Conservation (phyloP, 2,329 filamentous ascomycete species). For the Huntiella decipiens region DNA sequence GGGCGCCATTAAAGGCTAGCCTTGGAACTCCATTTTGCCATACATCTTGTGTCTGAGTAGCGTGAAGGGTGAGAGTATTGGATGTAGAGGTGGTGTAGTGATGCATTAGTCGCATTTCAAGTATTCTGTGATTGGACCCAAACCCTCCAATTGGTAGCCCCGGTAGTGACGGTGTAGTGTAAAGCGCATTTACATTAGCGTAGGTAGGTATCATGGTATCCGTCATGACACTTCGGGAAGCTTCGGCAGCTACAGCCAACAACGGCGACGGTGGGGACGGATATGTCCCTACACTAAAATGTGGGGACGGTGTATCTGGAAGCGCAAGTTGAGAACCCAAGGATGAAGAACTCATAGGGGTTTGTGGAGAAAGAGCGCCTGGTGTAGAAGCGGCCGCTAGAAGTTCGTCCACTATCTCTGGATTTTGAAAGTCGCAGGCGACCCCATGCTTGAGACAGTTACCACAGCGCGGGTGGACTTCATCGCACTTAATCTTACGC, state of each 20-base stretch:
- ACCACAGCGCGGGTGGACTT: conserved; percentile 44
- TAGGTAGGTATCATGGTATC: conserved; percentile 10
- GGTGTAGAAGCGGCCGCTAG: conserved; percentile 20
- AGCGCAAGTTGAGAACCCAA: conserved; percentile 4
- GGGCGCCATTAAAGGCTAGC: conserved; percentile 38
- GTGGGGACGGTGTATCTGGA: conserved; percentile 5
- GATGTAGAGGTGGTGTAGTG: conserved; percentile 43
- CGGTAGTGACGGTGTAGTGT: conserved; percentile 16
- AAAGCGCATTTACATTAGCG: conserved; percentile 17
- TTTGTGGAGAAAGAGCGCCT: conserved; percentile 13
- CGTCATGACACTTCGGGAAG: conserved; percentile 14
- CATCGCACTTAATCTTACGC: conserved; percentile 55
- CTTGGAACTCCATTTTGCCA: conserved; percentile 42
- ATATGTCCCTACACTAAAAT: background rate
- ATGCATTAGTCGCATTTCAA: conserved; percentile 45
- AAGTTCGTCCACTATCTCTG: conserved; percentile 27
- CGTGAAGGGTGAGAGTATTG: conserved; percentile 37
- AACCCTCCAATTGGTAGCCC: conserved; percentile 8
- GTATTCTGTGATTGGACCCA: conserved; percentile 20
- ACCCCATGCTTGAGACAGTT: conserved; percentile 51
- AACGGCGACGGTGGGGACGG: conserved; percentile 12
- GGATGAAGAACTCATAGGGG: conserved; percentile 12
- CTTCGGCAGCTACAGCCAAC: conserved; percentile 8
- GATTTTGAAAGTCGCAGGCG: conserved; percentile 42
- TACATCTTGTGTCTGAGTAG: conserved; percentile 31